Percentiles rank a stretch among this genome's conserved stretches.
phyloP scores from a whole-genome alignment of 2,329 filamentous ascomycete species.

The Penicillium sp. region DNA sequence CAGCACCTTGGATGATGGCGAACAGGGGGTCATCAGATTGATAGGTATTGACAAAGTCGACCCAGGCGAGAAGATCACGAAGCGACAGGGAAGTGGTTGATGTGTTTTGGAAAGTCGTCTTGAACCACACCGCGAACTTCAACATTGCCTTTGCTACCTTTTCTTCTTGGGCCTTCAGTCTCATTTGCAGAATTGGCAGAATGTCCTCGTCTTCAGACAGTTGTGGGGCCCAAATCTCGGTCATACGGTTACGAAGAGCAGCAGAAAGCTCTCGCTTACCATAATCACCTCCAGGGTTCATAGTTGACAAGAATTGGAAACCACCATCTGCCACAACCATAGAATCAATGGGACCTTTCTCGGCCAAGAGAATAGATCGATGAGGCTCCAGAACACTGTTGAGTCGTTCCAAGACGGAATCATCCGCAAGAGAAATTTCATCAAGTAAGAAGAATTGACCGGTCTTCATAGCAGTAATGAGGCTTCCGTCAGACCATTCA shows the following conservation, averaged over 20 bases:
- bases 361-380: slow-evolving; percentile 81
- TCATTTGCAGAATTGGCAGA: slow-evolving; percentile 78
- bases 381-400: slow-evolving; percentile 95
- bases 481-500: slow-evolving; percentile 91
- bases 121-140: slow-evolving; percentile 91
- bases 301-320: slow-evolving; percentile 96
- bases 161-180: slow-evolving; percentile 61
- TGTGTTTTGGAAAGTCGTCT: slow-evolving; percentile 72
- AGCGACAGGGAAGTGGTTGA: slow-evolving; percentile 80
- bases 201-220: slow-evolving; percentile 84
- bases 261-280: slow-evolving; percentile 97
- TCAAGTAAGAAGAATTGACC: slow-evolving; percentile 92
- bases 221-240: slow-evolving; percentile 96
- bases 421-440: slow-evolving; percentile 95
- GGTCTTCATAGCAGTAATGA: slow-evolving; percentile 89
- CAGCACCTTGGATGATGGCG: slow-evolving; percentile 76
- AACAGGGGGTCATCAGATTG: slow-evolving; percentile 50
- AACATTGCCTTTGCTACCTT: slow-evolving; percentile 70
- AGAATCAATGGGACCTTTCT: slow-evolving; percentile 85
- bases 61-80: slow-evolving; percentile 89
- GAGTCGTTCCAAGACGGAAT: slow-evolving; percentile 91
- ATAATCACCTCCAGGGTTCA: slow-evolving; percentile 99
- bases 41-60: slow-evolving; percentile 81
- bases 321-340: slow-evolving; percentile 72
- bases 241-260: slow-evolving; percentile 92